phyloP scores from a whole-genome alignment of 768 basidiomycete genomes.

The Russula lepida region DNA sequence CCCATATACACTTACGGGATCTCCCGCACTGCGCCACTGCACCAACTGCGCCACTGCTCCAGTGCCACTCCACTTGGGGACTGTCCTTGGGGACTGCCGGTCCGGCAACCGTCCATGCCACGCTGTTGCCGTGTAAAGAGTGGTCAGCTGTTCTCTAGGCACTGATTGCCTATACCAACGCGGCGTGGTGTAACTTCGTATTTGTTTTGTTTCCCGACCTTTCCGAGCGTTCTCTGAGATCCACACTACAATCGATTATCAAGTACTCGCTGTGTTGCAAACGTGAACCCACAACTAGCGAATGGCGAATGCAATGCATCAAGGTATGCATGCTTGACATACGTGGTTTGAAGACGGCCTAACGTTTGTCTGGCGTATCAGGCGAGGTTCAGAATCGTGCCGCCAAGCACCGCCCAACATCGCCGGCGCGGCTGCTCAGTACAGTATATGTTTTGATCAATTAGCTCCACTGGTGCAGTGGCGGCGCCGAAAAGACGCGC shows the following conservation, averaged over 20 bases:
- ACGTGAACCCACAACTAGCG: not conserved
- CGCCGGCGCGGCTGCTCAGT: not conserved
- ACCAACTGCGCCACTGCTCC: too few species aligned
- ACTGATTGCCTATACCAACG: too few species aligned
- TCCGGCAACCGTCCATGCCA: too few species aligned
- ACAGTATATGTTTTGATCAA: too few species aligned
- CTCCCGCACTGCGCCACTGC: too few species aligned
- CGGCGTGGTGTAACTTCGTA: not conserved
- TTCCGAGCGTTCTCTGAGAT: not conserved
- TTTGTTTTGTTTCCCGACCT: not conserved
- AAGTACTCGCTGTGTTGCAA: not conserved
- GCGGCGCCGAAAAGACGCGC: not conserved
- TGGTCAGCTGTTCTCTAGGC: too few species aligned
- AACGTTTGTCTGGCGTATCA: not conserved
- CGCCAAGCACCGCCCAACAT: too few species aligned
- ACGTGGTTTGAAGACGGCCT: not conserved
- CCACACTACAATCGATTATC: not conserved
- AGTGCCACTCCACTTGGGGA: too few species aligned
- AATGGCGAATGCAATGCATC: not conserved
- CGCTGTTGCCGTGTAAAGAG: too few species aligned
- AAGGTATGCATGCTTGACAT: not conserved
- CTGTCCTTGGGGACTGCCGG: too few species aligned
- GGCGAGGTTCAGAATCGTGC: not conserved
- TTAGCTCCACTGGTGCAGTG: too few species aligned
- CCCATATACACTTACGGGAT: too few species aligned